Evolutionary conservation across 352 stramenopile genomes (phyloP).

Genomic region (Phytophthora melonis): DNA sequence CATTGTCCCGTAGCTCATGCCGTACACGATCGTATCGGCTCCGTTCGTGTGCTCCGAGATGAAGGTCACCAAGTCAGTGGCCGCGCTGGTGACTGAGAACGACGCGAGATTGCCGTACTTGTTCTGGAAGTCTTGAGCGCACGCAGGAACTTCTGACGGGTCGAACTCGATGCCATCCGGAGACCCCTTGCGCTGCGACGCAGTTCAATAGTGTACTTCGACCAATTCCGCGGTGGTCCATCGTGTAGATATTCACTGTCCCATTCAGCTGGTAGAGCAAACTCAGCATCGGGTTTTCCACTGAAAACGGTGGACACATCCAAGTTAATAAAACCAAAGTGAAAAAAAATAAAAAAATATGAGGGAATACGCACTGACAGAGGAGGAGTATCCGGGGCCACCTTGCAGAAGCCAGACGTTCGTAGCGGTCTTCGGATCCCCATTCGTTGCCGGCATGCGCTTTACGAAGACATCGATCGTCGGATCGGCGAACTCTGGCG

Average conservation of each 20-base stretch:
- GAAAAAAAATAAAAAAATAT: too few relatives aligned
- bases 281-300: background rate
- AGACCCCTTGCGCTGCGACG: background rate
- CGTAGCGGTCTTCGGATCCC: background rate
- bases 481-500: too few relatives aligned
- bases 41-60: constrained; percentile 6
- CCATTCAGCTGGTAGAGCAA: background rate
- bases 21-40: constrained; percentile 48
- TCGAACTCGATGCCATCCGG: background rate
- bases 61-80: constrained; percentile 19
- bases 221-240: background rate
- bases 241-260: background rate
- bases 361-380: background rate
- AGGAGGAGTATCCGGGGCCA: background rate
- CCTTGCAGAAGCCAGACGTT: background rate
- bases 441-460: background rate
- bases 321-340: background rate
- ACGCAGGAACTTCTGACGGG: background rate
- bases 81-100: constrained; percentile 34
- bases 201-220: background rate
- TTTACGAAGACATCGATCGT: too few relatives aligned
- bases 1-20: constrained; percentile 63
- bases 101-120: constrained; percentile 42
- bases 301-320: background rate
- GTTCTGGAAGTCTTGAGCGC: constrained; percentile 30